Base-by-base conservation (phyloP, 768 basidiomycete genomes). In the Rhizopogon vinicolor region DNA sequence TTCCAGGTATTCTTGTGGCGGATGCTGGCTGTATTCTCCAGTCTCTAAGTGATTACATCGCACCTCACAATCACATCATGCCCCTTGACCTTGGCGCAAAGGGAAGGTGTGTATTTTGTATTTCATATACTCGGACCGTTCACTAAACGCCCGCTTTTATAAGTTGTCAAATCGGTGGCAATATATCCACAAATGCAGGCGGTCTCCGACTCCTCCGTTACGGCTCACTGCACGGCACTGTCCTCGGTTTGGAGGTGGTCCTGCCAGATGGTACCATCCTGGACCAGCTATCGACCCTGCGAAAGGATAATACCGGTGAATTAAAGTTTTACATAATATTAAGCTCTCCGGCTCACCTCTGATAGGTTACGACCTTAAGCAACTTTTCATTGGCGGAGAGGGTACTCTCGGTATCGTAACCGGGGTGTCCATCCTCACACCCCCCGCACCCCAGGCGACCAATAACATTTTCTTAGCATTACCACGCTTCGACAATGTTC, bases 131-230 rank as follows among this genome's bases (percentile, higher is more conserved):
- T 57, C 56, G 41, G 43, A 22, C 8, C 29, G 43, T 28, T 56
- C 39, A 53, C 45, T 53, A 10, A 8, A 10, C 52, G 57, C 43
- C 58, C 48, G 14, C 29, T 41, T 16, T 7, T 33, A 55, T 35
- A 67, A 91, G 91, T 63, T 99, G 97, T 77, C 96, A 98, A 65
- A 95, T 99, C 60, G 97, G 96, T 46, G 97, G 97, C 35, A 98
- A 98, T 69, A 81, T 98, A 28, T 85, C 97, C 1, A 98, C 97
- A 5, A 99, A 99, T 65, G 97, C 97, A 28, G 97, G 97, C 18
- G 97, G 97, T n/a, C 80, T 99, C 7, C 84, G 97, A 2, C 79
- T 99, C 22, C 74, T 99, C 41, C 84, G 97, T 22, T 99, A 98
- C 65, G 97, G 97, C 44, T 93, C 92, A 40, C 76, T 99, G 5